Base-by-base conservation (phyloP, 1,284 basidiomycete genomes). In the Agroathelia rolfsii region DNA sequence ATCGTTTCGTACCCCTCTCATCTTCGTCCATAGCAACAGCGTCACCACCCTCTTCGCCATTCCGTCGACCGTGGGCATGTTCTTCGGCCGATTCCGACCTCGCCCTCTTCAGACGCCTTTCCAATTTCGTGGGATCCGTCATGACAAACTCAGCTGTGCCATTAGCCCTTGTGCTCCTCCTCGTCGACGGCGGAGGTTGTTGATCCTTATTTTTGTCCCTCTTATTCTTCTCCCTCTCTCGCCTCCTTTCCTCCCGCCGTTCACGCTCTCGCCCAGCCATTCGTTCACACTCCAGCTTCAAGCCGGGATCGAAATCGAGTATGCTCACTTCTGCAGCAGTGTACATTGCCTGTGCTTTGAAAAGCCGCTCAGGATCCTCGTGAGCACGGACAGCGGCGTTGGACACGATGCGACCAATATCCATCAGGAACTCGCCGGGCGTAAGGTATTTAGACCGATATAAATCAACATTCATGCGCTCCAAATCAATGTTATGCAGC, bases 381-480 rank as follows among this genome's bases (percentile, higher is more conserved):
- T 74, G 47, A 15, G 64, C 55, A 24, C 73, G 68, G 21, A 74
- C 64, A 28, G 73, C 64, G 0, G 94, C 85, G 45, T 98, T 98
- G 44, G 82, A 75, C 13, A 93, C 83, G 40, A 98, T 96, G 57
- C 84, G 84, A 31, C 70, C 65, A 34, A 97, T 69, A 49, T 97
- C 95, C 25, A 80, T 76, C 6, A 96, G 67, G 61, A 98, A 95
- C 36, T 87, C 76, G 31, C 77, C 71, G 0, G 87, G 84, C 0
- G 89, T 92, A 22, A 89, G 73, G 54, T 98, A 98, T 35, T 79
- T 77, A 38, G 80, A 79, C 52, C 78, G 81, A 61, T 89, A 89
- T 10, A 99, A 66, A 36, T 88, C 79, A 22, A 71, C 64, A 46
- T 93, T 84, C 73, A 99, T 92, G 43, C 72, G 78, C 50, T 97